phyloP scores from a whole-genome alignment of 129 eudicot species.

The Flaveria brownii region DNA sequence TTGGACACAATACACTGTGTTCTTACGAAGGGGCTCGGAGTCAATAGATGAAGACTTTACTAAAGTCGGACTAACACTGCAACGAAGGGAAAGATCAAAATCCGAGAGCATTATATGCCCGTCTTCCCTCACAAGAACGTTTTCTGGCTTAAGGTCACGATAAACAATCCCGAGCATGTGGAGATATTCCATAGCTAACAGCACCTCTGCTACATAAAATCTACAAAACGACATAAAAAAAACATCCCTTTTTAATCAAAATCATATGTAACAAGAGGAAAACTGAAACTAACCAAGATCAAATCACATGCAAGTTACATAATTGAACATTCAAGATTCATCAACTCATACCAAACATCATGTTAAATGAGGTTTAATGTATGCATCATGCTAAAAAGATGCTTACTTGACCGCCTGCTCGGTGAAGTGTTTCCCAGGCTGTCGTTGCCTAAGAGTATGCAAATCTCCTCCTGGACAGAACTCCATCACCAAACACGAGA shows the following conservation, averaged over 20 bases:
- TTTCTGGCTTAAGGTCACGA: constrained; percentile 87
- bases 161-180: constrained; percentile 93
- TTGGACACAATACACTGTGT: constrained; percentile 37
- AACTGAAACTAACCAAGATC: background rate
- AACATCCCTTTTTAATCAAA: background rate
- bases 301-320: background rate
- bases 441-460: constrained; percentile 78
- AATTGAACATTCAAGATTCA: background rate
- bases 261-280: background rate
- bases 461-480: constrained; percentile 88
- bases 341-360: constrained; percentile 12
- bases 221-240: constrained; percentile 31
- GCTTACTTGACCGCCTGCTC: constrained; percentile 84
- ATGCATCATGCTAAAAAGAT: background rate
- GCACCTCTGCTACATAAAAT: constrained; percentile 75
- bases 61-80: constrained; percentile 77
- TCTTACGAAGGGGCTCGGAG: constrained; percentile 43
- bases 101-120: constrained; percentile 90
- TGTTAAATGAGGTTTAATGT: background rate
- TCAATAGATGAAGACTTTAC: constrained; percentile 45
- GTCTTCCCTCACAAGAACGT: constrained; percentile 81
- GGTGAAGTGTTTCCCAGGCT: constrained; percentile 74
- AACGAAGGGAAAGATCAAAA: constrained; percentile 85
- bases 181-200: constrained; percentile 75
- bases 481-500: constrained; percentile 88